Evolutionary conservation across 163 green algal species (phyloP), one percentile per base, ranked within the genome.

Genomic region (Chloromonas sp.): DNA sequence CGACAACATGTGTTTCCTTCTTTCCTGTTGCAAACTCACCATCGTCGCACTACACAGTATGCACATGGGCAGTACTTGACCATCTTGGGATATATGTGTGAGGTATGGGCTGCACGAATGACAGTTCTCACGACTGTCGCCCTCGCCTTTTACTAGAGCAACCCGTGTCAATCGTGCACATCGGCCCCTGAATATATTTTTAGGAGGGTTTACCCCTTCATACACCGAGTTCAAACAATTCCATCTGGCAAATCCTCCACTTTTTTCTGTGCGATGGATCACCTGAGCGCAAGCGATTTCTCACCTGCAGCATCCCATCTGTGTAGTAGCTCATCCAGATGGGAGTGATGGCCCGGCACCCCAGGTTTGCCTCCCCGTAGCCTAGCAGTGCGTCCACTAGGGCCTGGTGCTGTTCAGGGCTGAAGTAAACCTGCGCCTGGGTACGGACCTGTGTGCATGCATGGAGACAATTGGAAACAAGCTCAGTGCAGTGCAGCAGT

Each of bases 301-400:
- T 2, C 66, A 88, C 92, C 89, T 96, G 94, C 61, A 84, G 15
- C 79, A 88, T 91, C 13, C 92, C 92, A 83, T 95, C 90, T 2
- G 95, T 86, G 85, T 96, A 97, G 85, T 92, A 94, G 74, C 84
- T 91, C 86, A 98, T 91, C 95, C 95, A 98, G 13, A 96, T 84
- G 14, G 94, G 94, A 15, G 91, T 96, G 81, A 98, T 96, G 74
- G 87, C 89, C 0, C 91, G 86, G 91, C 94, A 97, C 0, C 94
- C 95, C 78, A 98, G 91, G 78, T 91, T 70, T 14, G 84, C 71
- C 84, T 96, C 91, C 0, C 93, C 95, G 80, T 92, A 96, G 11
- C 87, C 88, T 15, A 95, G 76, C 81, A 98, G 91, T 14, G 90
- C 91, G 71, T 95, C 92, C 82, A 95, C 94, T 58, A 98, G 87